Percentiles rank a stretch among this genome's conserved stretches.
phyloP scores from a whole-genome alignment of 805 yeast species.

The Isabelozyma rhagii region DNA sequence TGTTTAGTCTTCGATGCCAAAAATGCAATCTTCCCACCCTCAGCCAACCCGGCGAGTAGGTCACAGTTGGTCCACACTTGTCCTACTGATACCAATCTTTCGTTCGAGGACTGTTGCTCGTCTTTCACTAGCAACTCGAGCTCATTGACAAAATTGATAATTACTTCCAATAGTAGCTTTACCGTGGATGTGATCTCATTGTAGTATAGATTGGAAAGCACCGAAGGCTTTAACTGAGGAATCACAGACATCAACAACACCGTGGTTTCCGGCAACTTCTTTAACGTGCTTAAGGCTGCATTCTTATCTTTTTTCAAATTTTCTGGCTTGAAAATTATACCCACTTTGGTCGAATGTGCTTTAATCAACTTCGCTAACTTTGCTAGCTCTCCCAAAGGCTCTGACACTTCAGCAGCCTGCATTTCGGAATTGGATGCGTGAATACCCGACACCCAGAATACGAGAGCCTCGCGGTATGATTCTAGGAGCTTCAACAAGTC shows the following conservation, averaged over 20 bases:
- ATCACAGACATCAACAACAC: constrained; percentile 44
- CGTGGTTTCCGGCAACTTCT: constrained; percentile 43
- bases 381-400: constrained; percentile 54
- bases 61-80: constrained; percentile 72
- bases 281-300: constrained; percentile 50
- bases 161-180: constrained; percentile 13
- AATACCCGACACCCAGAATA: constrained; percentile 21
- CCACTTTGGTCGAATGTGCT: constrained; percentile 78
- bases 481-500: constrained; percentile 20
- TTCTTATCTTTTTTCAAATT: constrained; percentile 32
- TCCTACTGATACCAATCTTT: constrained; percentile 59
- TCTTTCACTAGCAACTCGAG: constrained; percentile 20
- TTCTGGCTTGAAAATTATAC: constrained; percentile 65
- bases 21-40: constrained; percentile 52
- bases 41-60: constrained; percentile 35
- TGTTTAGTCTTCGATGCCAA: constrained; percentile 45
- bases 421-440: constrained; percentile 12
- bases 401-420: constrained; percentile 29
- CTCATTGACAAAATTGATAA: constrained; percentile 20
- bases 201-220: constrained; percentile 34
- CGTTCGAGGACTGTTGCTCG: constrained; percentile 13
- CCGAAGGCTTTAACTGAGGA: constrained; percentile 23
- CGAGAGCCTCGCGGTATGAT: constrained; percentile 29
- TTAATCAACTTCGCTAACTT: constrained; percentile 59
- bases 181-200: constrained; percentile 29